phyloP scores from a whole-genome alignment of 2,329 filamentous ascomycete genomes.

The Emmonsiellopsis sp. region DNA sequence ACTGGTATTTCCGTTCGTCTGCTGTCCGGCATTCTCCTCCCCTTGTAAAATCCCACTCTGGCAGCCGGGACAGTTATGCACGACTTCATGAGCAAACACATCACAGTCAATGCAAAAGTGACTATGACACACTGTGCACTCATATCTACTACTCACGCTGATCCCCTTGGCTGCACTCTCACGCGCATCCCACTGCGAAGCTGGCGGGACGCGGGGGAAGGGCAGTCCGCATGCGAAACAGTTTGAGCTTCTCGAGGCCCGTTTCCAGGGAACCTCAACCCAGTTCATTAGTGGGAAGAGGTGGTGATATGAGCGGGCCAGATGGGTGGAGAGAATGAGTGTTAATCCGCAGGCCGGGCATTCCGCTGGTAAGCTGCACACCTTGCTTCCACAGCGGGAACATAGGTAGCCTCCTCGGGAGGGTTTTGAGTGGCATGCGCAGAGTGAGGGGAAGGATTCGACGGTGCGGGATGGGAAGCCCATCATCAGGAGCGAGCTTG shows the following conservation, averaged over 20 bases:
- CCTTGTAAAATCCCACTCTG: constrained; percentile 35
- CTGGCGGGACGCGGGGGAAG: constrained; percentile 52
- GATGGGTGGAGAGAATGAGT: constrained; percentile 84
- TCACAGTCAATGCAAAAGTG: constrained; percentile 99
- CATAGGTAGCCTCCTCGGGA: constrained; percentile 81
- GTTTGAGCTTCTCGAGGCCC: constrained; percentile 52
- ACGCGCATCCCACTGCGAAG: constrained; percentile 23
- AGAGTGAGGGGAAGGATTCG: constrained; percentile 64
- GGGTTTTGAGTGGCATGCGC: constrained; percentile 81
- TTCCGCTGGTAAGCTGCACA: constrained; percentile 81
- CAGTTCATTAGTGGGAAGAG: constrained; percentile 85
- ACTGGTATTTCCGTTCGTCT: constrained; percentile 3
- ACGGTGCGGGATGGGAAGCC: constrained; percentile 86
- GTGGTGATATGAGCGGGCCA: constrained; percentile 89
- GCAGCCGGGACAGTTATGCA: constrained; percentile 95
- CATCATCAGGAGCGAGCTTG: constrained; percentile 75
- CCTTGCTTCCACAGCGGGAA: constrained; percentile 78
- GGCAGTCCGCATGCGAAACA: constrained; percentile 70
- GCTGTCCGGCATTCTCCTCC: background rate
- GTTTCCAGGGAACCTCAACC: constrained; percentile 77
- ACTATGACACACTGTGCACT: constrained; percentile 73
- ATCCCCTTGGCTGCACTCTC: constrained; percentile 47
- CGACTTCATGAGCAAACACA: constrained; percentile 83
- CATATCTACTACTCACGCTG: constrained; percentile 80
- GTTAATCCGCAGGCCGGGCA: constrained; percentile 88